phyloP scores from a whole-genome alignment of 1,284 basidiomycete species.

The Ustilago xerochloae region DNA sequence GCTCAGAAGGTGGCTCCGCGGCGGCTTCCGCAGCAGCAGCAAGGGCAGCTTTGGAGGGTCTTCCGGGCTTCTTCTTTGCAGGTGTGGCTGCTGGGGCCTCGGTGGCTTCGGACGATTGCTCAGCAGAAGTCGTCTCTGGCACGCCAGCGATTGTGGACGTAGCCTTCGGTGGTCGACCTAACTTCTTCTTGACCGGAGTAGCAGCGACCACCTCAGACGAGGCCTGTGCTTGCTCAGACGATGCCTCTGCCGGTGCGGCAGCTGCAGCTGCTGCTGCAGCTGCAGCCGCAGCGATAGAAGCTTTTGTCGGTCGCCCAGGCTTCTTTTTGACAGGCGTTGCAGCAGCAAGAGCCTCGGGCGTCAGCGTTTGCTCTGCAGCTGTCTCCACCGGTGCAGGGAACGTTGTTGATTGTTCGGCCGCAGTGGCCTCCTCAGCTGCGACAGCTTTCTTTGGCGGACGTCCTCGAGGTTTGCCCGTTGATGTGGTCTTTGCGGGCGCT shows the following conservation, averaged over 20 bases:
- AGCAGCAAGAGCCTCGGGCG: background rate
- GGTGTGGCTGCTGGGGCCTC: background rate
- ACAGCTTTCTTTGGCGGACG: slow-evolving; percentile 15
- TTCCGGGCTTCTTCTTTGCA: slow-evolving; percentile 7
- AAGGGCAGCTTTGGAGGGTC: slow-evolving; percentile 7
- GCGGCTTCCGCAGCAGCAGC: background rate
- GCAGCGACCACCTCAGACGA: too few species aligned
- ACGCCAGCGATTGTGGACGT: background rate
- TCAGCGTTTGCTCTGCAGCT: background rate
- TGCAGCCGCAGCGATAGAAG: background rate
- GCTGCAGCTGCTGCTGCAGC: background rate
- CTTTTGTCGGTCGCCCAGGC: background rate
- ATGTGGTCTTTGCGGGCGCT: background rate
- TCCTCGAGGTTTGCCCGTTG: slow-evolving; percentile 5
- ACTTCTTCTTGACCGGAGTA: slow-evolving; percentile 6
- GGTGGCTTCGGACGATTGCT: background rate
- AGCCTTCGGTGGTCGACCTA: slow-evolving; percentile 3
- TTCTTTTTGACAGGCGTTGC: background rate
- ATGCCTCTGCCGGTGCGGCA: background rate
- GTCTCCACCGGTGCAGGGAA: background rate
- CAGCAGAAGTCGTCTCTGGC: too few species aligned
- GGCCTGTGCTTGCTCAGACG: background rate
- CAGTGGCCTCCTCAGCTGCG: background rate
- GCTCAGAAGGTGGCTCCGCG: background rate
- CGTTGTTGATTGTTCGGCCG: background rate